These are phyloP conservation scores for Acanthamoeba triangularis DNA, from an alignment of 208 protist genomes.

Conservation along the genomic window DNA sequence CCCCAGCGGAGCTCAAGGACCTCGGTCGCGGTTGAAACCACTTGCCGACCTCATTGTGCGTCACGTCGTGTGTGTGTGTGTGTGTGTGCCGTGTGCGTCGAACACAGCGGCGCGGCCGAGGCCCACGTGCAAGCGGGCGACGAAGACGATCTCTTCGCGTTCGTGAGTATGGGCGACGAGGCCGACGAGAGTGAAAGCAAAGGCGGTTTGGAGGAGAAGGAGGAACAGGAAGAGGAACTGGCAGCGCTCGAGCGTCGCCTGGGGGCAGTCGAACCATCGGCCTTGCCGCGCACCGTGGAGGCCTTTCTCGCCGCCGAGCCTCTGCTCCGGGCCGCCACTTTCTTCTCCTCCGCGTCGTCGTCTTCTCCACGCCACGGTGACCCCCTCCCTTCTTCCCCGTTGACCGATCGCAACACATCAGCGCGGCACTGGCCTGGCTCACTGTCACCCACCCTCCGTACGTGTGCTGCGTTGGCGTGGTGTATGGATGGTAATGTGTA, in stretches of 20 bases:
- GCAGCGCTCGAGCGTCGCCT: not conserved
- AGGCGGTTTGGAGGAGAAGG: not conserved
- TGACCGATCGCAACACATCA: no score
- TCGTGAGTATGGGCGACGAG: slow-evolving; percentile 8
- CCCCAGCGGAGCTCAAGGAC: no score
- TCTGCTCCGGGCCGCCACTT: not conserved
- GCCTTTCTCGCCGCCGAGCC: not conserved
- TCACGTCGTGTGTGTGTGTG: not conserved
- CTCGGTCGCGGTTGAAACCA: no score
- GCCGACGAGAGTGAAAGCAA: not conserved
- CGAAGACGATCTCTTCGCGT: slow-evolving; percentile 21
- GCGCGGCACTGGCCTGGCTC: no score
- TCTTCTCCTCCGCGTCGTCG: not conserved
- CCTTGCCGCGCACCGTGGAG: not conserved
- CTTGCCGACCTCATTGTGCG: not conserved
- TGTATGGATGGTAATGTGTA: not conserved
- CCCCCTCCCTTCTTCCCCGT: not conserved
- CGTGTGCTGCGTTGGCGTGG: not conserved
- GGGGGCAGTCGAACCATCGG: not conserved
- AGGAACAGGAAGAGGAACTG: not conserved
- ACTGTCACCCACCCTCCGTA: no score
- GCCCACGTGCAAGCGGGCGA: not conserved
- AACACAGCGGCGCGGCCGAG: not conserved
- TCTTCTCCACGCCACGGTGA: no score
- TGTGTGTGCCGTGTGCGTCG: not conserved